Base-by-base conservation (phyloP, 73 alveolate species). In the Urostyla sp. region DNA sequence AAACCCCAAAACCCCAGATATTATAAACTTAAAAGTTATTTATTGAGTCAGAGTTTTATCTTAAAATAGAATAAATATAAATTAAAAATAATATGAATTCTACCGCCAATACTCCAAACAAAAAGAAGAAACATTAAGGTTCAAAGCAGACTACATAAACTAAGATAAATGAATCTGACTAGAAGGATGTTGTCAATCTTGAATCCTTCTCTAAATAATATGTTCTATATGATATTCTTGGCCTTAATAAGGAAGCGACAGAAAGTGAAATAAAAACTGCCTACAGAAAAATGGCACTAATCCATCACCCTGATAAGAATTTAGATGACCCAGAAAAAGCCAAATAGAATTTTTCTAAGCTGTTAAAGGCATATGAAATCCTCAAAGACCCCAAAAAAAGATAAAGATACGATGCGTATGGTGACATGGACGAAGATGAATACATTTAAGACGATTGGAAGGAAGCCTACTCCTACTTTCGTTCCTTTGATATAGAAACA, bases 281-380 rank as follows among this genome's bases (percentile, higher is more conserved):
- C 16, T 95, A 88, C 91, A 83, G 94, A 67, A 88, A 76, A 74
- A 77, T 91, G 28, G 90, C 91, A 0, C 60, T 92, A 61, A 51
- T 88, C 75, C 90, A 90, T 50, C 99, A 95, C 61, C 99, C 99
- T 5, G 99, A 95, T 78, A 95, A 95, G 86, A 91, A 91, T 72
- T 95, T 95, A 0, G 87, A 80, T 30, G 97, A 93, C 84, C 77
- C 81, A 10, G n/a, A n/a, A n/a, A 35, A 86, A 67, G 95, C 94
- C 6, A 60, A 66, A 20, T 85, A 75, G 38, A 84, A 90, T 46
- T 94, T 94, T 86, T 80, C 72, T 50, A 59, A 94, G 53, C 82
- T 94, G 66, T 84, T 90, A n/a, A 91, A 90, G 26, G 98, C 98
- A 27, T 94, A 94, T 79, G 80, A 83, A 57, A 61, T 91, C 21